A percentile compares a stretch with the other conserved stretches of the same genome.
phyloP scores from a whole-genome alignment of 2,329 filamentous ascomycete genomes.

The Gaeumannomyces sp. region DNA sequence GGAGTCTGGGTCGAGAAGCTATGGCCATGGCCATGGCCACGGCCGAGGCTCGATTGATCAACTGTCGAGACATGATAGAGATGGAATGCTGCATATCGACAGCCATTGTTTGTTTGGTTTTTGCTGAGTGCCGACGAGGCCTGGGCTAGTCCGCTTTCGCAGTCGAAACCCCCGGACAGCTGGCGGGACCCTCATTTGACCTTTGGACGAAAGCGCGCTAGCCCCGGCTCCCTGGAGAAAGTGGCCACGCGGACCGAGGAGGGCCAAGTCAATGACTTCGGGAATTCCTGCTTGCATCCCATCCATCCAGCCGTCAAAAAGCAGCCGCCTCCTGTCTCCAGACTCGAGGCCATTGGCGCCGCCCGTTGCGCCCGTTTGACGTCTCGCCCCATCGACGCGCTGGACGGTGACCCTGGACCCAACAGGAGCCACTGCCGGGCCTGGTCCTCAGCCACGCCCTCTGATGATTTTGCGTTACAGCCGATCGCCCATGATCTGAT shows the following conservation, averaged over 20 bases:
- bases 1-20: background rate
- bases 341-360: no score
- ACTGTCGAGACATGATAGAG: no score
- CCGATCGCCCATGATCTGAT: slow-evolving; percentile 4
- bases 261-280: no score
- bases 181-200: background rate
- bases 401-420: no score
- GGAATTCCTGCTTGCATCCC: no score
- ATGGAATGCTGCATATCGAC: no score
- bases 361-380: background rate
- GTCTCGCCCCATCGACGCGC: background rate
- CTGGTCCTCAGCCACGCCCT: background rate
- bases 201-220: background rate
- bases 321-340: background rate
- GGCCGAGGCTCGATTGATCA: background rate
- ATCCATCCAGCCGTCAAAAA: background rate
- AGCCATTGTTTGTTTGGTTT: no score
- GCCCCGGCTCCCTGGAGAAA: no score
- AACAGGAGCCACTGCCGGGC: background rate
- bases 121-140: background rate
- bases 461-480: slow-evolving; percentile 6
- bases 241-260: background rate
- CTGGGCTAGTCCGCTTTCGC: background rate
- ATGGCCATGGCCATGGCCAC: slow-evolving; percentile 2
- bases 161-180: background rate